Evolutionary conservation across 345 rosid genomes (phyloP), one percentile per base, ranked within the genome.

Genomic region (Conringia planisiliqua): DNA sequence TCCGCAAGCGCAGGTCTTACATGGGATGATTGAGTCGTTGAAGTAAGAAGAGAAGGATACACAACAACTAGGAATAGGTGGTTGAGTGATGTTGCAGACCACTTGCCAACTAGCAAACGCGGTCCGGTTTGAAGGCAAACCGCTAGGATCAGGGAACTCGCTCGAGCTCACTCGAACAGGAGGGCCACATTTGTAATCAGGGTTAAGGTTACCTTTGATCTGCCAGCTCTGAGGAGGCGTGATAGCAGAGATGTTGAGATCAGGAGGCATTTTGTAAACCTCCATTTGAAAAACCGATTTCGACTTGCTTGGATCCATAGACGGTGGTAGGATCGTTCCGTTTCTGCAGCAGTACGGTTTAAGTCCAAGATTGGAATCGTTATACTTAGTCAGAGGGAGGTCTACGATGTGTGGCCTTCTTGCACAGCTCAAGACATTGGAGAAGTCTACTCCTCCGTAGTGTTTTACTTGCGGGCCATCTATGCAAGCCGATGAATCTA

Each of bases 51-150:
- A 95, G 77, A 95, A 95, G 1, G 99, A 88, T 7, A 92, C 99
- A 18, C 98, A 95, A 61, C 97, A 95, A 61, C 73, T 84, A 16
- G 96, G 98, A 65, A 80, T 79, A 1, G 66, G 71, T 42, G 94
- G 89, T 57, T 83, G 86, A 47, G 89, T 86, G 71, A 95, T 95
- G 78, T 95, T 95, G 84, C 99, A 95, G 35, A 90, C 98, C 17
- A 95, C 85, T 83, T 92, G 99, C 99, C 97, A 95, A 75, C 96
- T 95, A 0, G 94, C 94, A 79, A 89, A 82, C 3, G 85, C 94
- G 7, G 93, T 79, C 10, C 76, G 77, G 79, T 92, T 85, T 1
- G 84, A 79, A 32, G 90, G 86, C 2, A 89, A 83, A 30, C 98
- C 98, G n/a, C 82, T 79, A 1, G 90, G 79, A 73, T 92, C 96